These are phyloP conservation scores for Colletotrichum sp. DNA, from an alignment of 2,329 filamentous ascomycete species.

Conservation along the genomic window DNA sequence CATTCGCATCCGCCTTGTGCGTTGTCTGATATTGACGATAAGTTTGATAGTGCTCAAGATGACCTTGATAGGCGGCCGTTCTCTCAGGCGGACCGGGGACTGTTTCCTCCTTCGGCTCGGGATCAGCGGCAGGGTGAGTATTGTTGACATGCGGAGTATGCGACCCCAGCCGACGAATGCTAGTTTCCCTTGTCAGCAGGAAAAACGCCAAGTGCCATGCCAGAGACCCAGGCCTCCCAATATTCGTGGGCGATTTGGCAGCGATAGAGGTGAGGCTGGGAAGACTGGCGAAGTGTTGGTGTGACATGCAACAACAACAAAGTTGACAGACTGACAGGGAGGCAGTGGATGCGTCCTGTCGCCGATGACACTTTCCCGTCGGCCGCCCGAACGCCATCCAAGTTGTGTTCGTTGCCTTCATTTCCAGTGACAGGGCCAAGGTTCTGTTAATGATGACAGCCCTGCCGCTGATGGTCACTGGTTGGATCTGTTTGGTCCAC, in stretches of 20 bases:
- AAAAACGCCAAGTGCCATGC: not conserved
- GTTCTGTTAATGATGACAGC: not conserved
- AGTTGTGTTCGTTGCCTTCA: not conserved
- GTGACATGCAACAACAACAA: not conserved
- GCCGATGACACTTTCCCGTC: not conserved
- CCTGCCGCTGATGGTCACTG: not conserved
- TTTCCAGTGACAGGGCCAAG: not conserved
- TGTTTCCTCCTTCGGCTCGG: not conserved
- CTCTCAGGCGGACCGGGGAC: not conserved
- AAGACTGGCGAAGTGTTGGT: not conserved
- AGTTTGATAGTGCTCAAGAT: not conserved
- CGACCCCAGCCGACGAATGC: constrained; percentile 4
- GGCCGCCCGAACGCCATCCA: not conserved
- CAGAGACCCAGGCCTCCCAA: not conserved
- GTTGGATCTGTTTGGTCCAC: not conserved
- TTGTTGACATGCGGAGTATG: not conserved
- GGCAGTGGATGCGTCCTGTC: not conserved
- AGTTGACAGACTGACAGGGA: not conserved
- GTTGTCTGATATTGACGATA: not conserved
- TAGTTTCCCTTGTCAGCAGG: not conserved
- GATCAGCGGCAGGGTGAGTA: not conserved
- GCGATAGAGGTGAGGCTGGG: not conserved
- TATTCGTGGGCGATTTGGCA: not conserved
- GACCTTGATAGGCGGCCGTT: not conserved
- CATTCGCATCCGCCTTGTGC: not conserved